Evolutionary conservation across 2,329 filamentous ascomycete genomes (phyloP).

Genomic region (Chaetomium globosum): DNA sequence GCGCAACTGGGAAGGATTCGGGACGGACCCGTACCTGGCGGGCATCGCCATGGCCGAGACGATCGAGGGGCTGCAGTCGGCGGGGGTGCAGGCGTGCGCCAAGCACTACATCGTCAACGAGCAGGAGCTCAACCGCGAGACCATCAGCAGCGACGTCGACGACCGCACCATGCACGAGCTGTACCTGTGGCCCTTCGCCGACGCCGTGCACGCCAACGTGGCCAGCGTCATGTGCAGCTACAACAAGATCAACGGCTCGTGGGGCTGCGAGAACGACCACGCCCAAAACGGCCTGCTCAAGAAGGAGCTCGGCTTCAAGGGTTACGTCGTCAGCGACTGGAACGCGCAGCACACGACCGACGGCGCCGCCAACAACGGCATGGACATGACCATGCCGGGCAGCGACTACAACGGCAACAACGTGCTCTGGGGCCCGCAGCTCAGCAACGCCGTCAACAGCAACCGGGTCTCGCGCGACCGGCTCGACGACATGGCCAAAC

Average conservation of each 20-base stretch:
- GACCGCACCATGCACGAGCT: slow-evolving; percentile 70
- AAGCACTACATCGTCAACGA: slow-evolving; percentile 71
- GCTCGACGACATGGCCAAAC: slow-evolving; percentile 67
- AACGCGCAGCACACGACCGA: slow-evolving; percentile 73
- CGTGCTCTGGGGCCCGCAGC: slow-evolving; percentile 58
- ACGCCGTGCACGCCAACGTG: slow-evolving; percentile 67
- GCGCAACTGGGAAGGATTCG: slow-evolving; percentile 83
- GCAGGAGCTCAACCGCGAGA: slow-evolving; percentile 63
- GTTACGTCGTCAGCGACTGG: slow-evolving; percentile 66
- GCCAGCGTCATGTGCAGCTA: slow-evolving; percentile 73
- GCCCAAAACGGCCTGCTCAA: slow-evolving; percentile 66
- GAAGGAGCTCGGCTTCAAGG: slow-evolving; percentile 74
- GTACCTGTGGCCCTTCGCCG: slow-evolving; percentile 69
- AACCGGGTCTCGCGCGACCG: slow-evolving; percentile 61
- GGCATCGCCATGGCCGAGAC: slow-evolving; percentile 65
- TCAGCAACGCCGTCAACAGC: slow-evolving; percentile 57
- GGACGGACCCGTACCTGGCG: slow-evolving; percentile 73
- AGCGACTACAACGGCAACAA: slow-evolving; percentile 57
- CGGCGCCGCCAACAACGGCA: slow-evolving; percentile 64
- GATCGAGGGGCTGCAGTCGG: slow-evolving; percentile 58
- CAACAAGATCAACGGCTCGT: slow-evolving; percentile 70
- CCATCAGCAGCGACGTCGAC: slow-evolving; percentile 60
- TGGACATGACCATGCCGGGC: slow-evolving; percentile 85
- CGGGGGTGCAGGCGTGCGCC: slow-evolving; percentile 55
- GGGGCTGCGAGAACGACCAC: slow-evolving; percentile 66